phyloP scores from a whole-genome alignment of 1,284 basidiomycete species.

The Amylostereum chailletii region DNA sequence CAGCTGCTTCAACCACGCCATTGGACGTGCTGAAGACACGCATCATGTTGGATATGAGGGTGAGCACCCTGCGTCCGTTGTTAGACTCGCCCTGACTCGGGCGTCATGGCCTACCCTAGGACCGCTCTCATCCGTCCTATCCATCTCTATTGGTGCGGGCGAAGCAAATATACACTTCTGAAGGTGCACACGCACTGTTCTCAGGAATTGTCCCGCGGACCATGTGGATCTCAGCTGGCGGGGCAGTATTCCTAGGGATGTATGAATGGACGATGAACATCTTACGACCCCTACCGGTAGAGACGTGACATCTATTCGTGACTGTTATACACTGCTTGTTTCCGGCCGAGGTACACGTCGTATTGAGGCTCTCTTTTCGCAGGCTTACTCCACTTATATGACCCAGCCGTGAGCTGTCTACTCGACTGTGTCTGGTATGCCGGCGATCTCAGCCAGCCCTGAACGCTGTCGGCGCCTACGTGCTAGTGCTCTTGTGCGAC shows the following conservation, averaged over 20 bases:
- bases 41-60: constrained; percentile 89
- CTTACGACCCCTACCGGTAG: constrained; percentile 3
- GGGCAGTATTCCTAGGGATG: constrained; percentile 92
- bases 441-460: too few species aligned
- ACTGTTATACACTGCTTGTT: too few species aligned
- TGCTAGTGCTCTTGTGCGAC: too few species aligned
- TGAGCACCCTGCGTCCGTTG: constrained; percentile 24
- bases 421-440: too few species aligned
- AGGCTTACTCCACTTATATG: too few species aligned
- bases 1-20: constrained; percentile 89
- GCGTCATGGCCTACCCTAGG: constrained; percentile 22
- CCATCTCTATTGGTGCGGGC: constrained; percentile 51
- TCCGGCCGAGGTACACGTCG: too few species aligned
- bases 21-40: constrained; percentile 96
- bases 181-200: constrained; percentile 78
- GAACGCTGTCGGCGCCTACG: too few species aligned
- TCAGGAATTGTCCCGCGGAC: constrained; percentile 87
- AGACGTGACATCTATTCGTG: background rate
- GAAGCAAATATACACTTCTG: constrained; percentile 57
- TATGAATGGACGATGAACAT: constrained; percentile 63
- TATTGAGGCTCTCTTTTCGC: too few species aligned
- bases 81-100: background rate
- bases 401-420: too few species aligned
- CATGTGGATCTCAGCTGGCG: constrained; percentile 93
- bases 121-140: constrained; percentile 37